Evolutionary conservation across 345 rosid genomes (phyloP).

Genomic region (Camelina laxa): DNA sequence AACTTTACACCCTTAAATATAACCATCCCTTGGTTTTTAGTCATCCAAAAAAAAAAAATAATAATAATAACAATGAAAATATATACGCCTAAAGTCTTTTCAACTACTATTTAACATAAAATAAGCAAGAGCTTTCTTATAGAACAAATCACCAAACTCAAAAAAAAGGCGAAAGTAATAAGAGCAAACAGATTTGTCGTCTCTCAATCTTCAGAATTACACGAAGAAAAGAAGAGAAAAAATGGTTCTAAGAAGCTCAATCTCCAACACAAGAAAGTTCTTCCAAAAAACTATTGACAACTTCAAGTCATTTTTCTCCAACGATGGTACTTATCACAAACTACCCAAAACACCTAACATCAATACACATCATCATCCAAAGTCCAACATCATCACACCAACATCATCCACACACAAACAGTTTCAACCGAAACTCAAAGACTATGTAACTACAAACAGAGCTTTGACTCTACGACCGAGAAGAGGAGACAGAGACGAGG

Average conservation of each 20-base stretch:
- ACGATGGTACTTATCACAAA: conserved; percentile 50
- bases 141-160: conserved; percentile 39
- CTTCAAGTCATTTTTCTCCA: conserved; percentile 62
- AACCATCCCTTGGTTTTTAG: background rate
- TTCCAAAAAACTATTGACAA: conserved; percentile 57
- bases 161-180: conserved; percentile 27
- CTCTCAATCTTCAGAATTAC: conserved; percentile 17
- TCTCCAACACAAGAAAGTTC: conserved; percentile 65
- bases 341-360: conserved; percentile 58
- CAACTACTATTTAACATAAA: conserved; percentile 2
- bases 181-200: conserved; percentile 12
- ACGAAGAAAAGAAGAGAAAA: background rate
- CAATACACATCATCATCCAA: conserved; percentile 38
- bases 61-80: background rate
- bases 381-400: conserved; percentile 25
- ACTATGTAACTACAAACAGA: conserved; percentile 28
- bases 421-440: conserved; percentile 39
- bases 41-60: background rate
- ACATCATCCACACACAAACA: conserved; percentile 23
- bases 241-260: conserved; percentile 65
- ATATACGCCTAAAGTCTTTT: background rate
- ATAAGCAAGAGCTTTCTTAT: background rate
- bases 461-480: conserved; percentile 15
- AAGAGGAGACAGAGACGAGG: conserved; percentile 36
- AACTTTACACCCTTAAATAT: background rate